These are phyloP conservation scores for Penicillium subrubescens DNA, from an alignment of 495 filamentous ascomycete species.

Conservation along the genomic window DNA sequence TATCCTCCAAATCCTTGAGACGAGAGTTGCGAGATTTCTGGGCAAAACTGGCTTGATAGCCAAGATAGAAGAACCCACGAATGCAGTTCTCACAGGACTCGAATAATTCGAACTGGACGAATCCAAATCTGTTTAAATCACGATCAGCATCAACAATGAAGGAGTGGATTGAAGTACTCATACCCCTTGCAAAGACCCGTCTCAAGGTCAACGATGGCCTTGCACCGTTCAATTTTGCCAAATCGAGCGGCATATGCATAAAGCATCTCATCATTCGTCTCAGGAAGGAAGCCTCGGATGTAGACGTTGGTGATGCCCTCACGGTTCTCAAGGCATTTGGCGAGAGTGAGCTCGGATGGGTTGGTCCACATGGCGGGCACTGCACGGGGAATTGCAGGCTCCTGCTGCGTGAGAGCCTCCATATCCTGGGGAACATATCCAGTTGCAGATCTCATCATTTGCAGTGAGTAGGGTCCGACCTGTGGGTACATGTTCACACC, in stretches of 20 bases:
- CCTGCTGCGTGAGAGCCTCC: conserved; percentile 68
- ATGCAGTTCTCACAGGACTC: conserved; percentile 93
- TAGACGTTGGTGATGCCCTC: conserved; percentile 93
- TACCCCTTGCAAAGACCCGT: conserved; percentile 95
- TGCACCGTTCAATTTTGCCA: conserved; percentile 88
- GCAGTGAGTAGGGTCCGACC: conserved; percentile 34
- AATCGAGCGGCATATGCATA: conserved; percentile 81
- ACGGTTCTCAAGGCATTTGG: conserved; percentile 89
- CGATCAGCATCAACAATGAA: conserved; percentile 6
- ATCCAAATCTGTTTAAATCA: conserved; percentile 73
- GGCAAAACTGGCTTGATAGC: conserved; percentile 96
- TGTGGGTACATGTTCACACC: conserved; percentile 26
- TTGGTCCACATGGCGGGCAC: conserved; percentile 83
- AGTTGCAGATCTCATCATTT: conserved; percentile 50
- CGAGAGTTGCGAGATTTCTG: conserved; percentile 97
- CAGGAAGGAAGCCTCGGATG: conserved; percentile 90
- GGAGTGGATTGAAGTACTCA: conserved; percentile 13
- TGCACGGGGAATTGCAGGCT: conserved; percentile 83
- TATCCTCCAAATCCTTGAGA: conserved; percentile 88
- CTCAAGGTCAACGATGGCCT: conserved; percentile 93
- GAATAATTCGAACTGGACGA: conserved; percentile 88
- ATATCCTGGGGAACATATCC: conserved; percentile 66
- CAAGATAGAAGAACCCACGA: conserved; percentile 88
- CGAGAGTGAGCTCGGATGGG: conserved; percentile 73
- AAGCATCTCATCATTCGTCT: conserved; percentile 90